Evolutionary conservation across 805 yeast species (phyloP), one percentile per base, ranked within the genome.

Genomic region (Metschnikowia similis): DNA sequence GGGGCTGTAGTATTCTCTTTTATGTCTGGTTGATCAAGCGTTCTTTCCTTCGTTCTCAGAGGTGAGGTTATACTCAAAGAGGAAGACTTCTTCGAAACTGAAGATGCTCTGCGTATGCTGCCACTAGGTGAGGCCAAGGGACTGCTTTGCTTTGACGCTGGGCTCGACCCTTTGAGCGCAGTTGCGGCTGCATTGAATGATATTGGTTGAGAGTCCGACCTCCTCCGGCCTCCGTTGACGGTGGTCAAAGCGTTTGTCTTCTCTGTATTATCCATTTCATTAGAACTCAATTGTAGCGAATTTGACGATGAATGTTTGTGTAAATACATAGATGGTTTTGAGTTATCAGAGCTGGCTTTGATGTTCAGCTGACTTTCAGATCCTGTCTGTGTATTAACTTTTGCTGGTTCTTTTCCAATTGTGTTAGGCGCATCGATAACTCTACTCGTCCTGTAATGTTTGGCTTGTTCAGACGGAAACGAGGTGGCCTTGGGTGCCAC

Each of bases 191-290:
- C 57, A 36, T 47, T 53, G 14, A 35, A 53, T 8, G 57, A 55
- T 6, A 55, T 37, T 1, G 75, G 75, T 48, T 70, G 75, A 6
- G 76, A 70, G 50, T 64, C 69, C 4, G 76, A 65, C 43, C 76
- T 60, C 11, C 66, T 61, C 11, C 76, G 64, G 10, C 64, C 64
- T 8, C 44, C 58, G 0, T 54, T 48, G 1, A 53, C 40, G 9
- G 48, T 50, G 13, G 54, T 44, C n/a, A 41, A 48, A 4, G 47
- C 48, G 10, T 45, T 46, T 28, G 38, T 36, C 31, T 48, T 55
- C 13, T 55, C 58, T 9, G 30, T 37, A 26, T 30, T 38, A 27
- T 38, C 41, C 16, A 47, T 21, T 4, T 47, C 14, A 6, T 11
- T 36, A 21, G 52, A 30, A 2, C 31, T 6, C 35, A 27, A 48